A percentile compares a stretch with the other conserved stretches of the same genome.
Evolutionary conservation across 495 filamentous ascomycete species (phyloP).

Genomic region (Hamigera avellanea): DNA sequence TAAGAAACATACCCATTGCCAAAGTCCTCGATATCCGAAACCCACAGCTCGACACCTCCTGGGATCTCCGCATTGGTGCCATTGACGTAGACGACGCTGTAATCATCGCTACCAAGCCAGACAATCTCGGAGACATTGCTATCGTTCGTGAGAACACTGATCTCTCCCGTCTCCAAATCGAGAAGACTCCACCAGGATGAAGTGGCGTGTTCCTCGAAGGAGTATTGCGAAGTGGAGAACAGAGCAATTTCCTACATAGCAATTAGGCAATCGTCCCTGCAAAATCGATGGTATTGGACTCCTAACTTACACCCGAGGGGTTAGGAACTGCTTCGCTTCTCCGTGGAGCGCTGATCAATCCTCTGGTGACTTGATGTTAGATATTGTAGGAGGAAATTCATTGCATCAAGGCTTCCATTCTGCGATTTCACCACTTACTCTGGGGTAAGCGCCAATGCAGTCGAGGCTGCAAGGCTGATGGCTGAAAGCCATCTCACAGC

Average conservation of each 20-base stretch:
- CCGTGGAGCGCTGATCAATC: too few relatives aligned
- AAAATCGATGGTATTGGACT: too few relatives aligned
- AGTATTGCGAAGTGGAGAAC: slow-evolving; percentile 32
- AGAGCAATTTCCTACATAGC: slow-evolving; percentile 14
- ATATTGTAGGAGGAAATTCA: too few relatives aligned
- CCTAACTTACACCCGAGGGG: too few relatives aligned
- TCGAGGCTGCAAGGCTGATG: too few relatives aligned
- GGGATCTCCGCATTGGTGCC: slow-evolving; percentile 29
- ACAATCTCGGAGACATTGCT: slow-evolving; percentile 32
- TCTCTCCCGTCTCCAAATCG: slow-evolving; percentile 26
- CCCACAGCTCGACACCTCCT: slow-evolving; percentile 32
- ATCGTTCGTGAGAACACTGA: slow-evolving; percentile 24
- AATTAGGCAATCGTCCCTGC: too few relatives aligned
- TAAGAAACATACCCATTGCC: slow-evolving; percentile 12
- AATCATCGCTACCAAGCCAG: slow-evolving; percentile 30
- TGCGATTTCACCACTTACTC: too few relatives aligned
- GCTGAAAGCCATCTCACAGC: too few relatives aligned
- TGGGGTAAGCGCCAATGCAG: too few relatives aligned
- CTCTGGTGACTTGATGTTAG: too few relatives aligned
- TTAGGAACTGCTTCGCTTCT: too few relatives aligned
- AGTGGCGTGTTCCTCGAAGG: slow-evolving; percentile 26
- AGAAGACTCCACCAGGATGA: slow-evolving; percentile 24
- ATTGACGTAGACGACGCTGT: slow-evolving; percentile 36
- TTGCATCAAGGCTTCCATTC: too few relatives aligned
- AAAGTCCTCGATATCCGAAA: slow-evolving; percentile 20